Evolutionary conservation across 495 filamentous ascomycete genomes (phyloP).

Genomic region (Beverwykella pulmonaria): DNA sequence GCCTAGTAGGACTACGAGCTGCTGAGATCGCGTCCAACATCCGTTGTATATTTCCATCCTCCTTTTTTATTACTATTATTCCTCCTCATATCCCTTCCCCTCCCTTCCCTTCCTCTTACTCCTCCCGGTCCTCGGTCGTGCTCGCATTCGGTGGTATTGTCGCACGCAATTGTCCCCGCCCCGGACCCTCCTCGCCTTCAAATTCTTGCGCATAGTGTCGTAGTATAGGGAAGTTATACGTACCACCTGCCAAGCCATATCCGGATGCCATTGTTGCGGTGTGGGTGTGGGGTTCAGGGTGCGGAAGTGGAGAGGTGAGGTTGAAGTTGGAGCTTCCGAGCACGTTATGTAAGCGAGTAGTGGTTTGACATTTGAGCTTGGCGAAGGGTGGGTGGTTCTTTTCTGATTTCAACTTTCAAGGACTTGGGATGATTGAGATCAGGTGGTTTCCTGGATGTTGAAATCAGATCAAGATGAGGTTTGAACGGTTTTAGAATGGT

Average conservation of each 20-base stretch:
- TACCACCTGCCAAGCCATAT: constrained; percentile 33
- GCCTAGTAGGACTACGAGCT: neutral
- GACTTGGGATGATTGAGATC: no score
- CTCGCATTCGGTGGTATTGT: neutral
- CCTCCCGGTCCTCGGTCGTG: no score
- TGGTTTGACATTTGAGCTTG: neutral
- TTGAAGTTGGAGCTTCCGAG: neutral
- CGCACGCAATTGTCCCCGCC: neutral
- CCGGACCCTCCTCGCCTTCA: neutral
- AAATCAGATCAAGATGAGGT: no score
- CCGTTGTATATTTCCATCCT: neutral
- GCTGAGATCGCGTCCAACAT: neutral
- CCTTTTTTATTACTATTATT: neutral
- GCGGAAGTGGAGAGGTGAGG: constrained; percentile 23
- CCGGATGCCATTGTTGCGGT: constrained; percentile 35
- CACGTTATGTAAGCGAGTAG: constrained; percentile 18
- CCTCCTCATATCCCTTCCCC: neutral
- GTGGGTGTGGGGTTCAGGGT: constrained; percentile 9
- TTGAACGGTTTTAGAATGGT: no score
- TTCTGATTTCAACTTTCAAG: no score
- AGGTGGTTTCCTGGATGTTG: no score
- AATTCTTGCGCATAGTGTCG: neutral
- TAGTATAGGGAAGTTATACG: neutral
- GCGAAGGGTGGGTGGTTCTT: no score
- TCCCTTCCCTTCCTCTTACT: neutral